Percentiles rank a stretch among this genome's conserved stretches.
phyloP scores from a whole-genome alignment of 2,329 filamentous ascomycete species.

The Scedosporium boydii region DNA sequence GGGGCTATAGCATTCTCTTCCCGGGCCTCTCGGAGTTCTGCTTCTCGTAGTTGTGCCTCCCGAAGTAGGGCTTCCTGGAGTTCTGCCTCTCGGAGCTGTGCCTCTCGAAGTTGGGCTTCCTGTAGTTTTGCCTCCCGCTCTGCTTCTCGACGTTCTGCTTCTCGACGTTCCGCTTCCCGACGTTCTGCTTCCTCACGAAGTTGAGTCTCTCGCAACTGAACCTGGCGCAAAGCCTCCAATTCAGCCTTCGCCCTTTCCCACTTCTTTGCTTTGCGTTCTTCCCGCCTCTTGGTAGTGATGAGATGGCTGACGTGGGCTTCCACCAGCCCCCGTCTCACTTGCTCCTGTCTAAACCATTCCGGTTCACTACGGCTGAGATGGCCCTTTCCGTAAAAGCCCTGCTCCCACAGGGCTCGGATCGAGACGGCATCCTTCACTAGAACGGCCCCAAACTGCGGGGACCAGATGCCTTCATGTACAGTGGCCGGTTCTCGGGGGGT shows the following conservation, averaged over 20 bases:
- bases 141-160: no score
- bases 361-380: constrained; percentile 89
- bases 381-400: constrained; percentile 96
- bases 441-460: constrained; percentile 69
- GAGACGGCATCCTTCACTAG: constrained; percentile 70
- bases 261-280: constrained; percentile 77
- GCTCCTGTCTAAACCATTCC: constrained; percentile 80
- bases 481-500: constrained; percentile 53
- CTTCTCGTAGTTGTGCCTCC: not conserved
- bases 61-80: not conserved
- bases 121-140: no score
- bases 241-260: constrained; percentile 85
- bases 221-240: constrained; percentile 71
- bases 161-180: not conserved
- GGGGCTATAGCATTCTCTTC: not conserved
- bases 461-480: constrained; percentile 68
- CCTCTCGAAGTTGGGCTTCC: no score
- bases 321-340: constrained; percentile 57
- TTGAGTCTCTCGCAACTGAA: constrained; percentile 37
- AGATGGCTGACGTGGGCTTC: constrained; percentile 70
- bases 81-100: no score
- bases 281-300: constrained; percentile 63
- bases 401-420: constrained; percentile 81
- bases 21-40: not conserved
- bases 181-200: no score